These are phyloP conservation scores for Phytophthora sp. DNA, from an alignment of 352 stramenopile genomes.

Conservation along the genomic window DNA sequence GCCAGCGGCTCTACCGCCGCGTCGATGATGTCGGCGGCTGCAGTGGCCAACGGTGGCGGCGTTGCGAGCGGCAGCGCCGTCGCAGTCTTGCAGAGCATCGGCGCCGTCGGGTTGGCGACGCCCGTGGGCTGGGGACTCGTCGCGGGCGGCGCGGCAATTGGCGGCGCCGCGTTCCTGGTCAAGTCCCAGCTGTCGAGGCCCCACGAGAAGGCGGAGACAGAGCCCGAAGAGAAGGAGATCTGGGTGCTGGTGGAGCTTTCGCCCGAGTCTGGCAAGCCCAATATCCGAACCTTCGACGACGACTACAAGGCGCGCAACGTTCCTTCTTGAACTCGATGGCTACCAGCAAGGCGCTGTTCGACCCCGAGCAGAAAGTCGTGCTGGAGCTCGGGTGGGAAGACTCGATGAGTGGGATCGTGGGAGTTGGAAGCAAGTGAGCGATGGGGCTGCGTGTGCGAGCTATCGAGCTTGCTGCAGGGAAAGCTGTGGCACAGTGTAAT, in stretches of 20 bases:
- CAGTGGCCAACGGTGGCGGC: conserved; percentile 54
- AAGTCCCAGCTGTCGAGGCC: background rate
- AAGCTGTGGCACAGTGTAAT: background rate
- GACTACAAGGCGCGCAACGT: conserved; percentile 28
- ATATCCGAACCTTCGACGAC: conserved; percentile 8
- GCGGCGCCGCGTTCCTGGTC: conserved; percentile 14
- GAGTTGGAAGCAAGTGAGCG: background rate
- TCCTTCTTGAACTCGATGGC: conserved; percentile 18
- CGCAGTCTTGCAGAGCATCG: conserved; percentile 55
- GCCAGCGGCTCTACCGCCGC: conserved; percentile 47
- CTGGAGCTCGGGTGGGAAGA: conserved; percentile 12
- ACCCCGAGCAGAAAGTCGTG: conserved; percentile 11
- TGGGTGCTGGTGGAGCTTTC: conserved; percentile 25
- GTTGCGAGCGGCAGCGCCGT: conserved; percentile 47
- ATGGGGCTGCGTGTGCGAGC: too few relatives aligned
- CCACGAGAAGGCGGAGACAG: background rate
- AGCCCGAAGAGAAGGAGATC: background rate
- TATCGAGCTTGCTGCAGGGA: too few relatives aligned
- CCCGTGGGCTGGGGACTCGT: conserved; percentile 34
- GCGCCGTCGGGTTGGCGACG: conserved; percentile 43
- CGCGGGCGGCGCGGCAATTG: conserved; percentile 11
- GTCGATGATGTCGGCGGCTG: conserved; percentile 61
- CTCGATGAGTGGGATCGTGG: conserved; percentile 1
- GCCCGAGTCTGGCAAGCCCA: background rate
- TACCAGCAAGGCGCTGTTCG: conserved; percentile 24